Base-by-base conservation (phyloP, 2,329 filamentous ascomycete species). In the Colletotrichum sp. region DNA sequence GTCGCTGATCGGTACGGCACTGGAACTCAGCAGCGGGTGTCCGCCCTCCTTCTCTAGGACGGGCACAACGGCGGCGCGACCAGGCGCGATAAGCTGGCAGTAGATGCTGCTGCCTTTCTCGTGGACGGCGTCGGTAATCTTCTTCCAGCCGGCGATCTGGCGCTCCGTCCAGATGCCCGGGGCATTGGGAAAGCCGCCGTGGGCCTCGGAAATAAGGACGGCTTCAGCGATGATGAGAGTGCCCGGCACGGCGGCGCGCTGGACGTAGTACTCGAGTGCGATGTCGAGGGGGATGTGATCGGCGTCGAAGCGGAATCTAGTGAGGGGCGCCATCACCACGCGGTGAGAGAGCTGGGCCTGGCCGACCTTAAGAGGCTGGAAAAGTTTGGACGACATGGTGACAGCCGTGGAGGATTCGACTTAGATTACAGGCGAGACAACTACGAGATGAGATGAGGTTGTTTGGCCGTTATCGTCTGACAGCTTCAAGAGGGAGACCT, bases 51-150 rank as follows among this genome's bases (percentile, higher is more conserved):
- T 62, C 6, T 80, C 78, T 8, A 80, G 34, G 3, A 80, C 80
- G 0, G 77, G 71, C 52, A 85, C 60, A n/a, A 63, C 82, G 1
- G 89, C 90, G 5, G 88, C 87, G 5, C 93, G 89, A 6, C 93
- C 92, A 8, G 91, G 84, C 0, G 88, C 89, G 87, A 91, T 94
- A 0, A 95, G 85, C 80, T 95, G 93, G 3, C 88, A 82, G 83
- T 87, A 93, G 68, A 94, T 91, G 80, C 87, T 91, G 36, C 87
- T 89, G 13, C 90, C 90, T 79, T 92, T 92, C 30, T 85, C 86
- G 82, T 95, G 93, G 2, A 95, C 91, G 1, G 89, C 90, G 59
- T 92, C 88, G 7, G 90, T 92, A 64, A 94, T 84, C 24, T 86
- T 84, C 77, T 88, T 90, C 93, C 93, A 95, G 0, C 86, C 89